phyloP scores from a whole-genome alignment of 176 grass and related monocot genomes.

The Lolium multiflorum region DNA sequence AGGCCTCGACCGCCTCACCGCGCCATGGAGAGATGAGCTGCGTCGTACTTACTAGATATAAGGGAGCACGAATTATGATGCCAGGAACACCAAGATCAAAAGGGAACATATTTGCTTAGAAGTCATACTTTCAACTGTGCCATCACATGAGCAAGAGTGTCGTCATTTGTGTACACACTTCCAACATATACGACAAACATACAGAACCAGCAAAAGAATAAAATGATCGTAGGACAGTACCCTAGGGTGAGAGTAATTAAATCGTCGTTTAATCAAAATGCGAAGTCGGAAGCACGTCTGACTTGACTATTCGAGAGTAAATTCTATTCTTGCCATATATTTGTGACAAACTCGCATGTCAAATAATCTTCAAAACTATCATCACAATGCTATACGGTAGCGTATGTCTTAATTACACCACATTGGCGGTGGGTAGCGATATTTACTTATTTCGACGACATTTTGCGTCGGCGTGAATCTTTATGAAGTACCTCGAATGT shows the following conservation, averaged over 20 bases:
- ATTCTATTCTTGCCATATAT: neutral
- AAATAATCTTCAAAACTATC: neutral
- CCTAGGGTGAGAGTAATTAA: neutral
- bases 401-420: neutral
- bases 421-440: neutral
- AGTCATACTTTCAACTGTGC: neutral
- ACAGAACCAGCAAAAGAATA: neutral
- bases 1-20: neutral
- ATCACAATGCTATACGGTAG: too few species aligned
- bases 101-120: neutral
- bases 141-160: neutral
- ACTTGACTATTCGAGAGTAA: neutral
- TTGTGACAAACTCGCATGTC: neutral
- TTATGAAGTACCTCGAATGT: neutral
- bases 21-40: neutral
- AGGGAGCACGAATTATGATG: neutral
- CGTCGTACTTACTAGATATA: neutral
- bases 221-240: neutral
- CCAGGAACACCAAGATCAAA: neutral
- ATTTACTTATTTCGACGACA: neutral
- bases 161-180: neutral
- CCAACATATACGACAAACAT: neutral
- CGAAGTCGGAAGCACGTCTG: neutral
- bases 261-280: neutral
- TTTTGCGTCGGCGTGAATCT: neutral